A percentile compares a stretch with the other conserved stretches of the same genome.
Evolutionary conservation across 1,139 yeast genomes (phyloP).

Genomic region (Saccharomyces hybrid): DNA sequence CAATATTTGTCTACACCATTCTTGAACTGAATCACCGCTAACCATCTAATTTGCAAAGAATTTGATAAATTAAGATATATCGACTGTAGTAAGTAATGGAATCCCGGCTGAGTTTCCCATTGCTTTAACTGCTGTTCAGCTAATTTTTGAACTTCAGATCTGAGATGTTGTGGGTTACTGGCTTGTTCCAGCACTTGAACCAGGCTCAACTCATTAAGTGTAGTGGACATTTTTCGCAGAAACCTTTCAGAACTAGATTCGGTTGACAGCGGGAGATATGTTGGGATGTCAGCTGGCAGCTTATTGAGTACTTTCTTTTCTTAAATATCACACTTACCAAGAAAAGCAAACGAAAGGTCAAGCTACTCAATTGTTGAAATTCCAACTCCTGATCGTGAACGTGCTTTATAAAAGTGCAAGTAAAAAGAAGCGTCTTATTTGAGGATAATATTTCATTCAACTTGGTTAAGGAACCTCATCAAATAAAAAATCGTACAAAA

Average conservation of each 20-base stretch:
- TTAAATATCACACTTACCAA: not conserved
- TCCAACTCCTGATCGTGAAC: not conserved
- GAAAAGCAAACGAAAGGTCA: not conserved
- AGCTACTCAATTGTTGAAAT: not conserved
- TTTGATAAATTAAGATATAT: constrained; percentile 54
- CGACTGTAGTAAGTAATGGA: constrained; percentile 48
- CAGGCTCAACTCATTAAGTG: constrained; percentile 20
- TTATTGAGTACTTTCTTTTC: not conserved
- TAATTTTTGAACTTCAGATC: constrained; percentile 40
- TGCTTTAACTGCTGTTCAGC: constrained; percentile 66
- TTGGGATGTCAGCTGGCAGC: too few relatives aligned
- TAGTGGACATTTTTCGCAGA: constrained; percentile 5
- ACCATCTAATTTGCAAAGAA: constrained; percentile 68
- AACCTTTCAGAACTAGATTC: not conserved
- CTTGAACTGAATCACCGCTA: constrained; percentile 80
- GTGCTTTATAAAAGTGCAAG: not conserved
- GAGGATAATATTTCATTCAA: not conserved
- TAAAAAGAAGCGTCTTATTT: not conserved
- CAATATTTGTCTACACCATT: constrained; percentile 81
- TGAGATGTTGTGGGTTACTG: constrained; percentile 42
- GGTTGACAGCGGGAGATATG: not conserved
- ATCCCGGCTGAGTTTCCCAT: constrained; percentile 64
- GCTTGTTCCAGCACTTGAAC: constrained; percentile 42
- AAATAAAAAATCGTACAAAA: not conserved
- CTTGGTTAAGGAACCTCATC: not conserved